phyloP scores from a whole-genome alignment of 768 basidiomycete genomes.

The Lactarius sp. region DNA sequence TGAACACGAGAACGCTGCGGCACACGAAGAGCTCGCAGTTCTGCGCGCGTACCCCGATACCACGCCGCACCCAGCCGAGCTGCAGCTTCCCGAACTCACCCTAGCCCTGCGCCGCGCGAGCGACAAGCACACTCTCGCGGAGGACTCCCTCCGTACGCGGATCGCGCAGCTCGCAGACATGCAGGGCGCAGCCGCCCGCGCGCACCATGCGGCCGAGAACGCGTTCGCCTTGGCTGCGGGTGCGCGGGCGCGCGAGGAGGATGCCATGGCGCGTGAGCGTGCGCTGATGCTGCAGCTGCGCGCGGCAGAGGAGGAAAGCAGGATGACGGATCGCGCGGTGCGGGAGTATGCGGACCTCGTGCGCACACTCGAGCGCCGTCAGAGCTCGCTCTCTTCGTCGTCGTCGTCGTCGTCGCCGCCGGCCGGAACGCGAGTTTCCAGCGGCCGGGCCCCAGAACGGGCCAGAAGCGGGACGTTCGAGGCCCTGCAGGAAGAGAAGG shows the following conservation, averaged over 20 bases:
- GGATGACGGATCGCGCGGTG: slow-evolving; percentile 60
- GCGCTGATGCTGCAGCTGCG: slow-evolving; percentile 44
- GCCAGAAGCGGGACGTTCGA: slow-evolving; percentile 26
- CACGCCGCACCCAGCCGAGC: slow-evolving; percentile 35
- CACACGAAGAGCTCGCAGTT: slow-evolving; percentile 50
- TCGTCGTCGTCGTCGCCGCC: background rate
- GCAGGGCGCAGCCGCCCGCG: slow-evolving; percentile 41
- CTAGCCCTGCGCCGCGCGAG: slow-evolving; percentile 63
- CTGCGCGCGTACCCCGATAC: slow-evolving; percentile 52
- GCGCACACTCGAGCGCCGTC: slow-evolving; percentile 51
- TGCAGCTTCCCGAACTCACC: slow-evolving; percentile 51
- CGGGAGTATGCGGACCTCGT: slow-evolving; percentile 75
- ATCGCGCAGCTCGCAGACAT: slow-evolving; percentile 44
- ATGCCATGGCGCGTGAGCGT: slow-evolving; percentile 43
- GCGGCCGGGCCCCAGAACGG: no score
- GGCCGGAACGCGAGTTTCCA: slow-evolving; percentile 5
- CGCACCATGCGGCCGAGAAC: slow-evolving; percentile 41
- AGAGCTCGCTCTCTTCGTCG: slow-evolving; percentile 26
- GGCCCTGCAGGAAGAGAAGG: slow-evolving; percentile 45
- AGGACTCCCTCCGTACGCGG: slow-evolving; percentile 46
- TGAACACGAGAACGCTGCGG: slow-evolving; percentile 54
- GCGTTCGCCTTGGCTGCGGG: slow-evolving; percentile 54
- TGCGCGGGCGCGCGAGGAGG: slow-evolving; percentile 52
- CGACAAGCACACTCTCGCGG: slow-evolving; percentile 61
- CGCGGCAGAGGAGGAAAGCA: slow-evolving; percentile 51